These are phyloP conservation scores for Claviceps sp. DNA, from an alignment of 2,329 filamentous ascomycete species.

Conservation along the genomic window DNA sequence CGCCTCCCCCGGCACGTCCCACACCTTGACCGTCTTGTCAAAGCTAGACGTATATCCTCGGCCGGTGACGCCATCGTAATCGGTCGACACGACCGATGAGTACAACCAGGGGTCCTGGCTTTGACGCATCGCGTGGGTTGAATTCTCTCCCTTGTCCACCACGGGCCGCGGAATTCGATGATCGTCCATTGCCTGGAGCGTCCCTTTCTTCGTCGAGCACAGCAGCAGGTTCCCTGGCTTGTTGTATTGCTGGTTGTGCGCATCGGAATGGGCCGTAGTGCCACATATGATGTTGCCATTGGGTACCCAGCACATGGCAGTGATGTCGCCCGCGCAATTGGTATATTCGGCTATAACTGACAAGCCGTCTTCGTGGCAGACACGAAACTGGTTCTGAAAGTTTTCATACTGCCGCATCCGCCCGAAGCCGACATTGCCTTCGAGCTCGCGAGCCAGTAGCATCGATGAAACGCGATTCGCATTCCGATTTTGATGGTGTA, in stretches of 20 bases:
- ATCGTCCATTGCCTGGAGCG: slow-evolving; percentile 37
- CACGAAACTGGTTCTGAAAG: slow-evolving; percentile 31
- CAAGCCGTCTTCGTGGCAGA: slow-evolving; percentile 36
- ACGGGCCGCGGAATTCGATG: slow-evolving; percentile 43
- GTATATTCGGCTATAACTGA: slow-evolving; percentile 40
- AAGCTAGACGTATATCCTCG: slow-evolving; percentile 47
- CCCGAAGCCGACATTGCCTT: slow-evolving; percentile 30
- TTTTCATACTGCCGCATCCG: slow-evolving; percentile 27
- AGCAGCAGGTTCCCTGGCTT: slow-evolving; percentile 48
- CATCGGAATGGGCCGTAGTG: slow-evolving; percentile 48
- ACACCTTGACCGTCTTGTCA: slow-evolving; percentile 47
- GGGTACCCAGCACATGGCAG: slow-evolving; percentile 43
- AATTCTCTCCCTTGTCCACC: slow-evolving; percentile 40
- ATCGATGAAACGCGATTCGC: slow-evolving; percentile 23
- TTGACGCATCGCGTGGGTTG: slow-evolving; percentile 40
- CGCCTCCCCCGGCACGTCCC: slow-evolving; percentile 26
- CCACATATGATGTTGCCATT: slow-evolving; percentile 44
- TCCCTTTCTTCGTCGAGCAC: slow-evolving; percentile 31
- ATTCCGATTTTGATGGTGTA: slow-evolving; percentile 5
- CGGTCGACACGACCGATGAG: slow-evolving; percentile 48
- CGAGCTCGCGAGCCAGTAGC: slow-evolving; percentile 35
- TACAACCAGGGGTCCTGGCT: slow-evolving; percentile 52
- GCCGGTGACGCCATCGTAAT: slow-evolving; percentile 32
- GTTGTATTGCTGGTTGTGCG: slow-evolving; percentile 53
- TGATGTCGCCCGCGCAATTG: slow-evolving; percentile 48